Percentiles rank a stretch among this genome's conserved stretches.
These are phyloP conservation scores for Butyriboletus loyo DNA, from an alignment of 768 basidiomycete species.

Conservation along the genomic window DNA sequence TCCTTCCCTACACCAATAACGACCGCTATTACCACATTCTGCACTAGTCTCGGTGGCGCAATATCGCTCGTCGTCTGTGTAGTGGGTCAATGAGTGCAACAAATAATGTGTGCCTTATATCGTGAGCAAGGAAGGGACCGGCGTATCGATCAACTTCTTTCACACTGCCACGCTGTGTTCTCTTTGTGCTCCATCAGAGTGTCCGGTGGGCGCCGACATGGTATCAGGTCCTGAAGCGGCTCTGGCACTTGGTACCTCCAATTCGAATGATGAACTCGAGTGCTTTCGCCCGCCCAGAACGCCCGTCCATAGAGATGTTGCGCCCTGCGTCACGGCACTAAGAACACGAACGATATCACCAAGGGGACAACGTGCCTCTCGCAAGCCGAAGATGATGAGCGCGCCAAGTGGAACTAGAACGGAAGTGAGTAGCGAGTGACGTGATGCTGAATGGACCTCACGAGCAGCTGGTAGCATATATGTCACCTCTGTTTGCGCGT, in stretches of 20 bases:
- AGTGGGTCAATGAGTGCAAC: neutral
- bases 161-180: slow-evolving; percentile 10
- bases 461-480: slow-evolving; percentile 51
- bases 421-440: slow-evolving; percentile 1
- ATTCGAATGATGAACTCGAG: slow-evolving; percentile 4
- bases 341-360: neutral
- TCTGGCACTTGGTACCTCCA: slow-evolving; percentile 26
- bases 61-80: neutral
- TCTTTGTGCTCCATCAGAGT: slow-evolving; percentile 1
- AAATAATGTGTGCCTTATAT: slow-evolving; percentile 2
- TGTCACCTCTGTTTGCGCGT: slow-evolving; percentile 30
- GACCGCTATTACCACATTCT: neutral
- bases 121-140: neutral
- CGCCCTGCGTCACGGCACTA: slow-evolving; percentile 30
- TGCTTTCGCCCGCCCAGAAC: slow-evolving; percentile 7
- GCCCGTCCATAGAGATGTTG: slow-evolving; percentile 34
- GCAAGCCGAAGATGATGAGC: slow-evolving; percentile 47
- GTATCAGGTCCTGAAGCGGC: slow-evolving; percentile 13
- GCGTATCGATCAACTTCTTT: neutral
- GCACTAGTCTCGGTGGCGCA: neutral
- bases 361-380: slow-evolving; percentile 36
- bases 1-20: slow-evolving; percentile 14
- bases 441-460: slow-evolving; percentile 26
- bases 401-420: slow-evolving; percentile 47
- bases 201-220: neutral